Percentiles rank a stretch among this genome's conserved stretches.
Conservation (phyloP, 2,329 filamentous ascomycete genomes). For the Ophiostoma ulmi region DNA sequence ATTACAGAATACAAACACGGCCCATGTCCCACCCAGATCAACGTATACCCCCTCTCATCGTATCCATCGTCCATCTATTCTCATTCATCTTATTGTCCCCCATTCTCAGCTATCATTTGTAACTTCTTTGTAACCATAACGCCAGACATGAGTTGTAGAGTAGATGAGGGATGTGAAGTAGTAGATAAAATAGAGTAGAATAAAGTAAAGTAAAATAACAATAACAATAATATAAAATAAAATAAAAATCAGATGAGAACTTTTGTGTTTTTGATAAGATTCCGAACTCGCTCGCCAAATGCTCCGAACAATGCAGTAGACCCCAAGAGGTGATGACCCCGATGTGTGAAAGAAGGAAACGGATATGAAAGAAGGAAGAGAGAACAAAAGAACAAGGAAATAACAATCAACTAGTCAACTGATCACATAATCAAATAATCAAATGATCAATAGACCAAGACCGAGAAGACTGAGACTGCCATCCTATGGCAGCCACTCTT, state of each 20-base stretch:
- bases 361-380: background rate
- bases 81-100: too few species aligned
- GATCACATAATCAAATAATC: background rate
- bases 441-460: background rate
- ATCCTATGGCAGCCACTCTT: slow-evolving; percentile 54
- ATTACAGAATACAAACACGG: too few species aligned
- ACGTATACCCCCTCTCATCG: too few species aligned
- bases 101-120: too few species aligned
- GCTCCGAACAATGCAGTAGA: slow-evolving; percentile 13
- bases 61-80: too few species aligned
- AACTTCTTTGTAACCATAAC: background rate
- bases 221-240: background rate
- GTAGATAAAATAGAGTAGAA: background rate
- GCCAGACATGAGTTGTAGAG: background rate
- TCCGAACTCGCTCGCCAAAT: slow-evolving; percentile 16
- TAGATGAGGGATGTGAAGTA: background rate
- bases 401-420: too few species aligned
- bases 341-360: slow-evolving; percentile 6
- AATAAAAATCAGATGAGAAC: background rate
- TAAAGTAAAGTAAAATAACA: background rate
- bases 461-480: background rate
- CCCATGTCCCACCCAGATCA: too few species aligned
- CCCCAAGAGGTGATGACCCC: background rate
- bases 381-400: background rate
- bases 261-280: slow-evolving; percentile 15